Evolutionary conservation across 2,329 filamentous ascomycete species (phyloP).

Genomic region (Metarhizium album): DNA sequence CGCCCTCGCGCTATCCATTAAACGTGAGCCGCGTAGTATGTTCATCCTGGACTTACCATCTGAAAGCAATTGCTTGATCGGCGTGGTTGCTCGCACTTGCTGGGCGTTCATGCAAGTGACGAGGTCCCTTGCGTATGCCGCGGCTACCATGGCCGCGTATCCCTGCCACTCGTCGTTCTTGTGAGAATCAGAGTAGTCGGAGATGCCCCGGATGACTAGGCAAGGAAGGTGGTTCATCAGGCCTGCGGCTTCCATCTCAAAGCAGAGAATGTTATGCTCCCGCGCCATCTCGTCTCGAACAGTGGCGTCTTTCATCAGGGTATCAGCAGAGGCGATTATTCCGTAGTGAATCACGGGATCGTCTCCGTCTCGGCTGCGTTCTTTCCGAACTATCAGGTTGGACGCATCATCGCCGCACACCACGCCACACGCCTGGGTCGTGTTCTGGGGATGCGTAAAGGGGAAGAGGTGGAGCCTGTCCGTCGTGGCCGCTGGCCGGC

Average conservation of each 20-base stretch:
- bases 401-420: not conserved
- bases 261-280: slow-evolving; percentile 3
- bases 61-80: no score
- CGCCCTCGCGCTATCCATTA: no score
- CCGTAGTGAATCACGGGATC: slow-evolving; percentile 13
- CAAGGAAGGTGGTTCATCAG: not conserved
- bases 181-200: not conserved
- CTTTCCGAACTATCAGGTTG: not conserved
- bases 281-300: slow-evolving; percentile 16
- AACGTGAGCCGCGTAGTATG: no score
- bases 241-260: not conserved
- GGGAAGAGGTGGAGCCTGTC: not conserved
- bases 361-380: not conserved
- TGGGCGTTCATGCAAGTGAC: no score
- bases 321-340: slow-evolving; percentile 3
- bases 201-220: not conserved
- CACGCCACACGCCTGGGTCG: not conserved
- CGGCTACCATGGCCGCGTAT: not conserved
- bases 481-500: not conserved
- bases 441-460: not conserved
- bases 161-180: not conserved
- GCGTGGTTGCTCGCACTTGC: no score
- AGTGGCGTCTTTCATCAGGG: not conserved
- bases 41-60: no score
- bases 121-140: slow-evolving; percentile 2